phyloP scores from a whole-genome alignment of 495 filamentous ascomycete genomes.

The Aspergillus diversus region DNA sequence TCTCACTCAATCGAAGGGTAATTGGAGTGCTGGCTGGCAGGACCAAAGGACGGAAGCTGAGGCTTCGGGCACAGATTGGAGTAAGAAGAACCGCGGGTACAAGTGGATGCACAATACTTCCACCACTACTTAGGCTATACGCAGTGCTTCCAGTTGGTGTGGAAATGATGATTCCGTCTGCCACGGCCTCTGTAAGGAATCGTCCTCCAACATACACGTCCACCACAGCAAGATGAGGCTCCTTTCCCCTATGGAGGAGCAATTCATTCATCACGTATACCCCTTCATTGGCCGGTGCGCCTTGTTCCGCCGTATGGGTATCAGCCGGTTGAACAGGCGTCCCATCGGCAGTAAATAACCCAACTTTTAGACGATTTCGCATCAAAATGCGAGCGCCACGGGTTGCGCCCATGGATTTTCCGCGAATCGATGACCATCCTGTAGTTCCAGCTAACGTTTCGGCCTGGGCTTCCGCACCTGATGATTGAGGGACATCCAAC shows the following conservation, averaged over 20 bases:
- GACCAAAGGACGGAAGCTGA: slow-evolving; percentile 90
- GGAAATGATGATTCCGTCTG: slow-evolving; percentile 91
- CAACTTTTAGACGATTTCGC: slow-evolving; percentile 82
- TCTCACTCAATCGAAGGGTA: slow-evolving; percentile 76
- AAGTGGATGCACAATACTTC: slow-evolving; percentile 92
- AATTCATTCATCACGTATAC: slow-evolving; percentile 95
- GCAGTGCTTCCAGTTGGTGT: slow-evolving; percentile 95
- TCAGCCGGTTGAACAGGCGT: slow-evolving; percentile 43
- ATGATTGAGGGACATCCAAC: slow-evolving; percentile 32
- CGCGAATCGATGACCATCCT: slow-evolving; percentile 73
- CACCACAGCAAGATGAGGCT: slow-evolving; percentile 87
- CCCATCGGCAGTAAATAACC: slow-evolving; percentile 69
- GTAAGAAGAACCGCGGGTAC: slow-evolving; percentile 87
- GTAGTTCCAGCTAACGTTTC: slow-evolving; percentile 42
- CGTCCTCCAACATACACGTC: slow-evolving; percentile 84
- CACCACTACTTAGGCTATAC: slow-evolving; percentile 88
- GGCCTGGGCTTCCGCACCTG: slow-evolving; percentile 20
- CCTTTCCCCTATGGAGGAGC: slow-evolving; percentile 85
- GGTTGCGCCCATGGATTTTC: slow-evolving; percentile 77
- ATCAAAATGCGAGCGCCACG: slow-evolving; percentile 79
- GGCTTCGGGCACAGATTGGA: slow-evolving; percentile 88
- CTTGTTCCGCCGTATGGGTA: slow-evolving; percentile 17
- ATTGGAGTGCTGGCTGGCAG: slow-evolving; percentile 85
- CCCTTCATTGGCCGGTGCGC: slow-evolving; percentile 32
- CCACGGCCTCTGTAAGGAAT: slow-evolving; percentile 88